These are phyloP conservation scores for Periglandula ipomoeae DNA, from an alignment of 2,329 filamentous ascomycete genomes.

Conservation along the genomic window DNA sequence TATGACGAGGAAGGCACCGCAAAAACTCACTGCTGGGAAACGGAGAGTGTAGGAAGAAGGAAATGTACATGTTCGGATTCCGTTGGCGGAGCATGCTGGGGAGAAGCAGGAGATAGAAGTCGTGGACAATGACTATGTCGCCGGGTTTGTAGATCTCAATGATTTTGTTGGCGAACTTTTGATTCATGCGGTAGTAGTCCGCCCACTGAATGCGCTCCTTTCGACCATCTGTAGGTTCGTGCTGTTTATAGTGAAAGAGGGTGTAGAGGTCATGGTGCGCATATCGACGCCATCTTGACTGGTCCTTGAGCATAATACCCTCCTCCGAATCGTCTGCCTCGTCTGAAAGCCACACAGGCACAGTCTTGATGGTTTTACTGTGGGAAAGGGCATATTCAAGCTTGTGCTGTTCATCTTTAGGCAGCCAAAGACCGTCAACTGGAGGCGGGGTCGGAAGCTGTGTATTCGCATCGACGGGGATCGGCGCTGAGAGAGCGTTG, in stretches of 20 bases:
- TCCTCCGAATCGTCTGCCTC: conserved; percentile 57
- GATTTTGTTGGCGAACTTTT: conserved; percentile 83
- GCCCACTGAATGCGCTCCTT: conserved; percentile 77
- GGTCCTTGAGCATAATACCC: conserved; percentile 69
- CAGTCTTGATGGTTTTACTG: conserved; percentile 65
- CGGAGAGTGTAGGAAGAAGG: conserved; percentile 88
- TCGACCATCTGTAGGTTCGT: conserved; percentile 78
- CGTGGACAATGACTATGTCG: conserved; percentile 86
- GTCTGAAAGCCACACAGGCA: conserved; percentile 85
- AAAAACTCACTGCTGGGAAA: conserved; percentile 97
- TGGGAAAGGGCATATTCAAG: conserved; percentile 67
- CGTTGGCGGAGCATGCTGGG: conserved; percentile 82
- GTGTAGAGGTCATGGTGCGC: conserved; percentile 89
- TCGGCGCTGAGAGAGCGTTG: conserved; percentile 70
- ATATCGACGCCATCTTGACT: conserved; percentile 79
- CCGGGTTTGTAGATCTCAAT: conserved; percentile 84
- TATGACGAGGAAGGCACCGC: conserved; percentile 76
- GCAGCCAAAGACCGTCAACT: conserved; percentile 61
- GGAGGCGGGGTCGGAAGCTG: conserved; percentile 48
- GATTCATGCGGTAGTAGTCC: conserved; percentile 89
- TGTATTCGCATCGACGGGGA: conserved; percentile 58
- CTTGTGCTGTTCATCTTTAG: conserved; percentile 57
- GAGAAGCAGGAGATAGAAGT: conserved; percentile 86
- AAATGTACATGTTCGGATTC: conserved; percentile 82
- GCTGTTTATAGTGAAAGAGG: conserved; percentile 92